These are phyloP conservation scores for Carnegiea gigantea DNA, from an alignment of 179 eudicot genomes.

Conservation along the genomic window DNA sequence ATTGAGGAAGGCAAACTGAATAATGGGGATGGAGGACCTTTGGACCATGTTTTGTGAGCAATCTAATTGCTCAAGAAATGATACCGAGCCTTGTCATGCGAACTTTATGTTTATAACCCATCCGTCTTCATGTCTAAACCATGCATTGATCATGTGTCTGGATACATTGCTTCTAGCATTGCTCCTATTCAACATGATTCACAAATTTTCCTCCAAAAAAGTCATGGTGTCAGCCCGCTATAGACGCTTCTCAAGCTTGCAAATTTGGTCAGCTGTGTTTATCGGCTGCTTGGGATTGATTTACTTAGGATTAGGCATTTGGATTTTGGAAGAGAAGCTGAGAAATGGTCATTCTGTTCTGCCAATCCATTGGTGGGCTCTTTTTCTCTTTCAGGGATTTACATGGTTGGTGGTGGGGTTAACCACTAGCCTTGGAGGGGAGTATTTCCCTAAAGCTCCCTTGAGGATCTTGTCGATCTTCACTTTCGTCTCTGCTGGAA, in stretches of 20 bases:
- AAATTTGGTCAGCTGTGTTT: slow-evolving; percentile 8
- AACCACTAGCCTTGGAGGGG: slow-evolving; percentile 53
- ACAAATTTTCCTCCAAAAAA: neutral
- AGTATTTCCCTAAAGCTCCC: slow-evolving; percentile 33
- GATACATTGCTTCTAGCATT: slow-evolving; percentile 43
- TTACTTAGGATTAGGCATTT: slow-evolving; percentile 51
- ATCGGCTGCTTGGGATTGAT: slow-evolving; percentile 13
- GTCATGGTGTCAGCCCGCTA: neutral
- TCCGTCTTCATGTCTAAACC: slow-evolving; percentile 31
- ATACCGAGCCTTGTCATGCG: slow-evolving; percentile 14
- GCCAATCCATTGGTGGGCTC: slow-evolving; percentile 64
- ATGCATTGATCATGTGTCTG: slow-evolving; percentile 17
- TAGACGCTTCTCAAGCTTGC: slow-evolving; percentile 13
- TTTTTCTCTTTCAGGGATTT: slow-evolving; percentile 50
- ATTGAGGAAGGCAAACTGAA: slow-evolving; percentile 17
- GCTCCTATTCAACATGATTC: slow-evolving; percentile 38
- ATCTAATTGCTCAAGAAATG: slow-evolving; percentile 12
- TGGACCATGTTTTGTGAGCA: slow-evolving; percentile 21
- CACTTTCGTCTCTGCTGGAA: slow-evolving; percentile 47
- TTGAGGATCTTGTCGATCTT: slow-evolving; percentile 47
- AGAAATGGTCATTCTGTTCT: slow-evolving; percentile 31
- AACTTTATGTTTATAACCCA: slow-evolving; percentile 14
- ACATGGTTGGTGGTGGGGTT: slow-evolving; percentile 58
- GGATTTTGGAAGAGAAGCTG: slow-evolving; percentile 48
- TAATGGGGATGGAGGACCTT: slow-evolving; percentile 9